Evolutionary conservation across 805 yeast species (phyloP).

Genomic region (Nakazawaea anatomiae): DNA sequence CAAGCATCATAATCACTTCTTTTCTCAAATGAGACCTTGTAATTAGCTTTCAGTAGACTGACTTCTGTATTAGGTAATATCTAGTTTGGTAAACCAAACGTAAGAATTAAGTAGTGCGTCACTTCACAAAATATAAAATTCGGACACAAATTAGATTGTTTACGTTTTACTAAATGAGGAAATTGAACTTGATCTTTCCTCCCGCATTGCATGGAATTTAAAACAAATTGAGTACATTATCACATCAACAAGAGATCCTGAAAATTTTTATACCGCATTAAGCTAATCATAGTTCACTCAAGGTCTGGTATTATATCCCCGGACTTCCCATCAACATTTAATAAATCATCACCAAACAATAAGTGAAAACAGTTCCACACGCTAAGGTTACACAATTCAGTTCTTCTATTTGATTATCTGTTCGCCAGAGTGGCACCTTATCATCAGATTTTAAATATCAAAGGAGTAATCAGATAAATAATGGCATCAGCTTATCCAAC

Average conservation of each 20-base stretch:
- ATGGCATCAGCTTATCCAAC: slow-evolving; percentile 5
- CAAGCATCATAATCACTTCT: no score
- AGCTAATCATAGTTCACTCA: neutral
- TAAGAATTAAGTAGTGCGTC: neutral
- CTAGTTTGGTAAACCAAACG: no score
- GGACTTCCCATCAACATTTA: neutral
- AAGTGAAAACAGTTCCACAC: no score
- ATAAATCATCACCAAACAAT: neutral
- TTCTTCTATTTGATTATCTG: no score
- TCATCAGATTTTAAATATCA: neutral
- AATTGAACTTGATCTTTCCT: slow-evolving; percentile 5
- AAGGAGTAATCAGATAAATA: neutral
- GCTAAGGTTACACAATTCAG: no score
- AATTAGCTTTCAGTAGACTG: no score
- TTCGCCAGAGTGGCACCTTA: no score
- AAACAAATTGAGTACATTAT: neutral
- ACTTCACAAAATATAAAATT: neutral
- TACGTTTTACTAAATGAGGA: slow-evolving; percentile 21
- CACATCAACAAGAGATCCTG: neutral
- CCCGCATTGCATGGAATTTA: slow-evolving; percentile 3
- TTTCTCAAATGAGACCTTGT: no score
- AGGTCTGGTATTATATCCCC: neutral
- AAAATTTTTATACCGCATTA: slow-evolving; percentile 5
- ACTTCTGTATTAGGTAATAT: no score
- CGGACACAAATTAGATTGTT: slow-evolving; percentile 16